Evolutionary conservation across 495 filamentous ascomycete genomes (phyloP).

Genomic region (Penicillium bialowiezense): DNA sequence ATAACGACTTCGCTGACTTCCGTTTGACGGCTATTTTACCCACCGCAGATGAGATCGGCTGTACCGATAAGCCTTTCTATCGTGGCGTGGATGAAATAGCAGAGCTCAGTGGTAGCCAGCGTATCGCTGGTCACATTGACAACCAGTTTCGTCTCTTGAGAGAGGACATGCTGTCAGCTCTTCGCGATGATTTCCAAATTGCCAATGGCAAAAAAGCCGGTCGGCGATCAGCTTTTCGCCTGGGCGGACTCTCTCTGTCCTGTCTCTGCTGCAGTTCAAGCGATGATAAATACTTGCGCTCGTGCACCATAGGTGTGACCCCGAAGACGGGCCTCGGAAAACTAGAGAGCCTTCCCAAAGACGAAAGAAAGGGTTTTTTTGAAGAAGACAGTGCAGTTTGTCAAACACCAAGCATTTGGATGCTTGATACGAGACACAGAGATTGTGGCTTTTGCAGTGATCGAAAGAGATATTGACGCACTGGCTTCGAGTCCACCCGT

Average conservation of each 20-base stretch:
- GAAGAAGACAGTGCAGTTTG: constrained; percentile 42
- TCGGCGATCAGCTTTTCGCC: constrained; percentile 19
- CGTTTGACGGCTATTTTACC: constrained; percentile 64
- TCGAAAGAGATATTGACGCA: constrained; percentile 56
- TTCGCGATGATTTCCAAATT: constrained; percentile 58
- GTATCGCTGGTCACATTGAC: constrained; percentile 57
- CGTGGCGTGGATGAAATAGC: constrained; percentile 42
- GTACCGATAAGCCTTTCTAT: constrained; percentile 57
- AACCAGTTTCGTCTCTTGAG: constrained; percentile 77
- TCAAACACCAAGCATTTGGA: constrained; percentile 61
- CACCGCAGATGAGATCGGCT: constrained; percentile 65
- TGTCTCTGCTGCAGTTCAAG: constrained; percentile 25
- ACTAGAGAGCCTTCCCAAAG: constrained; percentile 23
- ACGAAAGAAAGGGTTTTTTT: constrained; percentile 45
- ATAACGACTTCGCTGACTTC: constrained; percentile 69
- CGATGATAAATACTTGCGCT: constrained; percentile 21
- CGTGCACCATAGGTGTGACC: constrained; percentile 44
- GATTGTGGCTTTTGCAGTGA: constrained; percentile 59
- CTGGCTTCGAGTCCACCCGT: constrained; percentile 46
- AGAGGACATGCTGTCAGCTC: constrained; percentile 69
- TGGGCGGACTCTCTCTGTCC: constrained; percentile 29
- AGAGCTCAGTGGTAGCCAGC: constrained; percentile 21
- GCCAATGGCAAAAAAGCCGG: constrained; percentile 43
- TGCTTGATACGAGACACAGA: constrained; percentile 52
- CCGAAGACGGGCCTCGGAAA: constrained; percentile 44